Evolutionary conservation across 1,284 basidiomycete genomes (phyloP).

Genomic region (Ceratobasidium sp.): DNA sequence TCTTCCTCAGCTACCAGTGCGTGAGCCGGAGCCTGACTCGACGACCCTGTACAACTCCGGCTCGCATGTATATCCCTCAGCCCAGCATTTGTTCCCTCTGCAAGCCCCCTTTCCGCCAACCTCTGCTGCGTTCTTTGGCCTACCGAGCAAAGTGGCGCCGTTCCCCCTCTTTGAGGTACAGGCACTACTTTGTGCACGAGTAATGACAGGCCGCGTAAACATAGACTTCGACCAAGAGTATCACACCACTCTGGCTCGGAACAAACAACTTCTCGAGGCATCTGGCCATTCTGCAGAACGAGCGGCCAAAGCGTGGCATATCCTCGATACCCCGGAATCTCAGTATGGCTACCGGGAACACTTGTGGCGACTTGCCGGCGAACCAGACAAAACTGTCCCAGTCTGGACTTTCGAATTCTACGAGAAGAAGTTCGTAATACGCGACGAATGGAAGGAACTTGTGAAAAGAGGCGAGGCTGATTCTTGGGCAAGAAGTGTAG

Average conservation of each 20-base stretch:
- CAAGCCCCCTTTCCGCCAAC: conserved; percentile 64
- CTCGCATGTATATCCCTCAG: conserved; percentile 73
- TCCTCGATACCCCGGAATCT: conserved; percentile 17
- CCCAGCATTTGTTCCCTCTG: conserved; percentile 66
- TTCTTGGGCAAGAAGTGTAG: conserved; percentile 43
- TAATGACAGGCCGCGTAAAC: conserved; percentile 16
- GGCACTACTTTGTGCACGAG: conserved; percentile 55
- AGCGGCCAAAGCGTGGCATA: conserved; percentile 20
- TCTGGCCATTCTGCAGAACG: conserved; percentile 8
- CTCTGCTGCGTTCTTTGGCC: conserved; percentile 74
- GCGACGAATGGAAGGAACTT: conserved; percentile 46
- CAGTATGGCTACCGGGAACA: conserved; percentile 25
- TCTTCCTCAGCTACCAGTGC: conserved; percentile 28
- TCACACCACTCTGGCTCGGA: conserved; percentile 9
- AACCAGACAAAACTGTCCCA: conserved; percentile 16
- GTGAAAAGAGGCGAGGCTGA: conserved; percentile 39
- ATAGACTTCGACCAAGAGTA: conserved; percentile 30
- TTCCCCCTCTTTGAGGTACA: conserved; percentile 78
- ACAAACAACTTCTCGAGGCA: background rate
- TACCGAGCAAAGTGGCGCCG: conserved; percentile 69
- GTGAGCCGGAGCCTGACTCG: conserved; percentile 56
- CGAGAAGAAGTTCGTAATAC: conserved; percentile 42
- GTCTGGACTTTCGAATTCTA: conserved; percentile 46
- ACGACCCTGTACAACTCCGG: conserved; percentile 70
- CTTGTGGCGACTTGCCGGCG: conserved; percentile 31